Evolutionary conservation across 1,139 yeast genomes (phyloP).

Genomic region (Schwanniomyces etchellsii): DNA sequence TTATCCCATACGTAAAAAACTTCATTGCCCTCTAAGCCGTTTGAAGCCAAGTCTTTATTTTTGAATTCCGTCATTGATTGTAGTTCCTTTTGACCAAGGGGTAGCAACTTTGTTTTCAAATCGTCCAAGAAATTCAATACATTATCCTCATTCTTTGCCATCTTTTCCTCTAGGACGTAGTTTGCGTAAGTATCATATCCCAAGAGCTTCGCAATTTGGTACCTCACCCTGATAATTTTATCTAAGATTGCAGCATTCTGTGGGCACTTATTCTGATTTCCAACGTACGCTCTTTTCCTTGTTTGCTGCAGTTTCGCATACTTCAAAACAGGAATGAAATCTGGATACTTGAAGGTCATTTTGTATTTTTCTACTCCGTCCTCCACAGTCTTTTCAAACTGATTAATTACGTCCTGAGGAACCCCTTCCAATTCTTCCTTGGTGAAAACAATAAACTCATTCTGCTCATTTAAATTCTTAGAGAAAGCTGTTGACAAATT

Average conservation of each 20-base stretch:
- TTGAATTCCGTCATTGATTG: conserved; percentile 47
- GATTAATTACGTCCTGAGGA: conserved; percentile 55
- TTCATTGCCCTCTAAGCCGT: conserved; percentile 36
- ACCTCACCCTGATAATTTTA: conserved; percentile 57
- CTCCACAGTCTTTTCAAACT: conserved; percentile 44
- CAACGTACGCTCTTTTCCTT: conserved; percentile 58
- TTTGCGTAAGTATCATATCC: conserved; percentile 68
- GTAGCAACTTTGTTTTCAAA: conserved; percentile 50
- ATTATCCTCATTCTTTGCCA: conserved; percentile 64
- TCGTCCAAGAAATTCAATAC: conserved; percentile 61
- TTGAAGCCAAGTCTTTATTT: conserved; percentile 40
- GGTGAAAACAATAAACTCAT: conserved; percentile 53
- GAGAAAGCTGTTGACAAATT: conserved; percentile 51
- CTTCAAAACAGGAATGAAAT: conserved; percentile 68
- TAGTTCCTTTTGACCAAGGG: conserved; percentile 55
- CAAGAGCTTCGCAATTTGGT: conserved; percentile 53
- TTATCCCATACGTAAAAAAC: conserved; percentile 70
- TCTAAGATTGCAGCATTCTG: conserved; percentile 55
- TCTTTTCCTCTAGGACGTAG: conserved; percentile 65
- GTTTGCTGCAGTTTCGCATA: conserved; percentile 60
- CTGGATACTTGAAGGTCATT: conserved; percentile 80
- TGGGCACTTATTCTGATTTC: conserved; percentile 61
- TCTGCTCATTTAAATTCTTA: conserved; percentile 68
- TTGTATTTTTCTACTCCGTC: conserved; percentile 47
- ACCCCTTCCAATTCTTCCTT: conserved; percentile 68